These are phyloP conservation scores for Cutaneotrichosporon curvatum DNA, from an alignment of 1,284 basidiomycete genomes.

Conservation along the genomic window DNA sequence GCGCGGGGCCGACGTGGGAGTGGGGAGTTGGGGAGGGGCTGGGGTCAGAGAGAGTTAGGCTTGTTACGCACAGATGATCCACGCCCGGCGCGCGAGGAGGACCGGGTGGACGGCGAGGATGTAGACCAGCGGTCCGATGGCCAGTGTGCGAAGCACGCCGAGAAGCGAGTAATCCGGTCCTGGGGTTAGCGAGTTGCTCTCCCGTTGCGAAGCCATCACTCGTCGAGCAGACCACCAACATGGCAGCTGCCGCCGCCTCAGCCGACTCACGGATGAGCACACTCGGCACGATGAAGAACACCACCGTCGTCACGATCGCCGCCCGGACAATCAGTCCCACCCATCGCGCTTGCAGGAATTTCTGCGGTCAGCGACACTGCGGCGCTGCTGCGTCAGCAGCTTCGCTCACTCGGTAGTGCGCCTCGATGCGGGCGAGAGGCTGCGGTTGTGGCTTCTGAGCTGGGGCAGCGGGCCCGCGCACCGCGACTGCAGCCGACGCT, in stretches of 20 bases:
- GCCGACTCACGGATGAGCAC: slow-evolving; percentile 4
- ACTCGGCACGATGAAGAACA: slow-evolving; percentile 18
- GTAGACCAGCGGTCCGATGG: slow-evolving; percentile 50
- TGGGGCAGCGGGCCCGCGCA: no score
- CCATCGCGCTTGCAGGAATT: slow-evolving; percentile 30
- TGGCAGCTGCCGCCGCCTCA: not conserved
- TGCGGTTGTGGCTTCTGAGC: slow-evolving; percentile 10
- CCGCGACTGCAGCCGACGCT: no score
- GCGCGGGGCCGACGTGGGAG: slow-evolving; percentile 5
- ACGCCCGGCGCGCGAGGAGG: slow-evolving; percentile 21
- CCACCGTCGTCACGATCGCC: slow-evolving; percentile 5
- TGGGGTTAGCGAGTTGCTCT: slow-evolving; percentile 9
- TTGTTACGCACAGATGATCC: slow-evolving; percentile 26
- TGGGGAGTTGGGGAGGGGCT: slow-evolving; percentile 15
- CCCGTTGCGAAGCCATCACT: no score
- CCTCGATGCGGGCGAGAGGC: slow-evolving; percentile 24
- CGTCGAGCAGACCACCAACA: no score
- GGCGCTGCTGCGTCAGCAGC: no score
- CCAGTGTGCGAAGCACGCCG: slow-evolving; percentile 6
- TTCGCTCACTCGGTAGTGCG: slow-evolving; percentile 20
- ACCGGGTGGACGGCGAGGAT: slow-evolving; percentile 53
- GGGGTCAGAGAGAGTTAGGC: not conserved
- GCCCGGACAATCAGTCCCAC: slow-evolving; percentile 14
- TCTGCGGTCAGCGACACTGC: slow-evolving; percentile 17
- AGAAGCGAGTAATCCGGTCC: slow-evolving; percentile 9